A percentile compares a stretch with the other conserved stretches of the same genome.
phyloP scores from a whole-genome alignment of 345 rosid genomes.

The Abelmoschus esculentus region DNA sequence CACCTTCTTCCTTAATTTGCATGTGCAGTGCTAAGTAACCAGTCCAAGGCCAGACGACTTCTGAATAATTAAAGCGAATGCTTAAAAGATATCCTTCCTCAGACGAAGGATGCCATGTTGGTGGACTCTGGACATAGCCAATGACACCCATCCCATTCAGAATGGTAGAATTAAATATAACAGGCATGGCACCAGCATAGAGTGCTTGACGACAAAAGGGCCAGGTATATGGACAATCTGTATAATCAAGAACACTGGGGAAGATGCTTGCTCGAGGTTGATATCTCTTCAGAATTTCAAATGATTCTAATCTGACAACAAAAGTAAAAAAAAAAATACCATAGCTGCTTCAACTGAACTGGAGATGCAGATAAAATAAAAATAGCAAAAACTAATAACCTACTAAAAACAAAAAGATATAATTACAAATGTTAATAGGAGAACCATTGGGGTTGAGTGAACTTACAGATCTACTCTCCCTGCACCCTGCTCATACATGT shows the following conservation, averaged over 20 bases:
- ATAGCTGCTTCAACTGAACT: conserved; percentile 15
- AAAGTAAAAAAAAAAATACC: conserved; percentile 14
- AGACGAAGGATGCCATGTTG: conserved; percentile 80
- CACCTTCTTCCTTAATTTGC: conserved; percentile 98
- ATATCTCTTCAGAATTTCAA: conserved; percentile 85
- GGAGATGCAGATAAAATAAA: conserved; percentile 3
- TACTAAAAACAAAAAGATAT: not conserved
- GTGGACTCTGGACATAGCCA: conserved; percentile 73
- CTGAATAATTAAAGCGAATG: conserved; percentile 76
- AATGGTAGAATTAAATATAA: conserved; percentile 83
- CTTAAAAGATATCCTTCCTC: conserved; percentile 82
- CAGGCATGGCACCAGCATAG: conserved; percentile 95
- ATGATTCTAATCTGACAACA: conserved; percentile 87
- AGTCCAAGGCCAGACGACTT: conserved; percentile 98
- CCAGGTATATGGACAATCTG: conserved; percentile 95
- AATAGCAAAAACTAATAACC: conserved; percentile 1
- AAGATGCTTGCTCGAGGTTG: conserved; percentile 91
- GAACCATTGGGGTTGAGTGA: conserved; percentile 1
- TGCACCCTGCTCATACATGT: conserved; percentile 96
- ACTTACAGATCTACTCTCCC: conserved; percentile 95
- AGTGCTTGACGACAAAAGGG: conserved; percentile 97
- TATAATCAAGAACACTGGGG: conserved; percentile 76
- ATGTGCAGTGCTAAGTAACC: conserved; percentile 91
- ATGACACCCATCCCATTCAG: conserved; percentile 95
- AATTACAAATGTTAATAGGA: conserved; percentile 5